phyloP scores from a whole-genome alignment of 352 stramenopile species.

The Salisapilia sapeloensis region DNA sequence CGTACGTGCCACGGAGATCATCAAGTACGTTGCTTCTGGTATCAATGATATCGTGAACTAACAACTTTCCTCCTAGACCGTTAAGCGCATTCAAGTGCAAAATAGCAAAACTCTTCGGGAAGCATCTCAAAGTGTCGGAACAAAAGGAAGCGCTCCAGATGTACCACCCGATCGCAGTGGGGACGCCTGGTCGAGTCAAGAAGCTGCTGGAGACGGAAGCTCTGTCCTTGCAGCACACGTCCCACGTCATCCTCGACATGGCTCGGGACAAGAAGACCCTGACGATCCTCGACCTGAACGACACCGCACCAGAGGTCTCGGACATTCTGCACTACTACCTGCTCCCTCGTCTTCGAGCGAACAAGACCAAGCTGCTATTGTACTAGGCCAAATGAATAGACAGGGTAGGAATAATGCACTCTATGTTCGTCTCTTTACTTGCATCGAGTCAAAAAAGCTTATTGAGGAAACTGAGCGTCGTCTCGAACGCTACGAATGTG shows the following conservation, averaged over 20 bases:
- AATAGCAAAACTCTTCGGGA: slow-evolving; percentile 92
- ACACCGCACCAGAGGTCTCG: slow-evolving; percentile 64
- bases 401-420: neutral
- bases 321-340: slow-evolving; percentile 67
- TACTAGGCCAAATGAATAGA: slow-evolving; percentile 20
- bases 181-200: slow-evolving; percentile 60
- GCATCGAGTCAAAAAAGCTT: slow-evolving; percentile 30
- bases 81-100: slow-evolving; percentile 77
- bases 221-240: slow-evolving; percentile 63
- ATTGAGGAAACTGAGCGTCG: slow-evolving; percentile 55
- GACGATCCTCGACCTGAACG: slow-evolving; percentile 70
- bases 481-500: slow-evolving; percentile 76
- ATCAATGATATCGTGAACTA: neutral
- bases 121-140: slow-evolving; percentile 85
- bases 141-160: slow-evolving; percentile 72
- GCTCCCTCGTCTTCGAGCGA: slow-evolving; percentile 34
- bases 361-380: slow-evolving; percentile 58
- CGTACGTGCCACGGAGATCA: slow-evolving; percentile 80
- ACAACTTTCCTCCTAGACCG: slow-evolving; percentile 12
- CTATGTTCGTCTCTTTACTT: neutral
- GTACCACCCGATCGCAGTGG: slow-evolving; percentile 66
- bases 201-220: slow-evolving; percentile 60
- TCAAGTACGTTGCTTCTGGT: slow-evolving; percentile 74
- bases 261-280: slow-evolving; percentile 78
- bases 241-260: slow-evolving; percentile 72